phyloP scores from a whole-genome alignment of 1,284 basidiomycete species.

The Ustilago sp. region DNA sequence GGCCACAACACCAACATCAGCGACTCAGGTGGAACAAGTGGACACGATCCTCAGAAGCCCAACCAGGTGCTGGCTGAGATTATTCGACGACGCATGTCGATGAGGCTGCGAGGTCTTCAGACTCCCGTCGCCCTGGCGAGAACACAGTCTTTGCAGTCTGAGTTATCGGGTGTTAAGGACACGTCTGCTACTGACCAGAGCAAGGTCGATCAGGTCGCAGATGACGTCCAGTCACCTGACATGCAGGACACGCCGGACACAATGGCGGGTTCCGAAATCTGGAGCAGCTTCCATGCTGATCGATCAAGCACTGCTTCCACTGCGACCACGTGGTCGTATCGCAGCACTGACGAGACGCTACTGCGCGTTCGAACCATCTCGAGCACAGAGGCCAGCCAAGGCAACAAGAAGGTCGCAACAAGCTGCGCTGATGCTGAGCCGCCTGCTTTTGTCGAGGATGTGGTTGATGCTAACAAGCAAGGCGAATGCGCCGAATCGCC shows the following conservation, averaged over 20 bases:
- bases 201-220: not conserved
- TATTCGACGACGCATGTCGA: slow-evolving; percentile 19
- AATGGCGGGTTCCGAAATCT: slow-evolving; percentile 43
- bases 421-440: not conserved
- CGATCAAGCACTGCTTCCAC: slow-evolving; percentile 40
- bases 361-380: not conserved
- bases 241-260: slow-evolving; percentile 46
- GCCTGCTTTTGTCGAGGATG: not conserved
- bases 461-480: not conserved
- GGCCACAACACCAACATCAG: slow-evolving; percentile 31
- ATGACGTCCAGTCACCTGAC: slow-evolving; percentile 13
- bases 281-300: slow-evolving; percentile 44
- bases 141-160: not conserved
- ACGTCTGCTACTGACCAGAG: not conserved
- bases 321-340: slow-evolving; percentile 33
- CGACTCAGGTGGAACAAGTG: slow-evolving; percentile 36
- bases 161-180: not conserved
- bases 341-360: slow-evolving; percentile 15
- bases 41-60: slow-evolving; percentile 35
- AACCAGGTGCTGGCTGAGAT: slow-evolving; percentile 25
- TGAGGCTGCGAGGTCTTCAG: slow-evolving; percentile 11
- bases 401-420: not conserved
- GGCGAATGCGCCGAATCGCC: not conserved
- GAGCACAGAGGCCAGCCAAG: not conserved
- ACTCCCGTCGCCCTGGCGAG: slow-evolving; percentile 1